These are phyloP conservation scores for Pisolithus orientalis DNA, from an alignment of 768 basidiomycete species.

Conservation along the genomic window DNA sequence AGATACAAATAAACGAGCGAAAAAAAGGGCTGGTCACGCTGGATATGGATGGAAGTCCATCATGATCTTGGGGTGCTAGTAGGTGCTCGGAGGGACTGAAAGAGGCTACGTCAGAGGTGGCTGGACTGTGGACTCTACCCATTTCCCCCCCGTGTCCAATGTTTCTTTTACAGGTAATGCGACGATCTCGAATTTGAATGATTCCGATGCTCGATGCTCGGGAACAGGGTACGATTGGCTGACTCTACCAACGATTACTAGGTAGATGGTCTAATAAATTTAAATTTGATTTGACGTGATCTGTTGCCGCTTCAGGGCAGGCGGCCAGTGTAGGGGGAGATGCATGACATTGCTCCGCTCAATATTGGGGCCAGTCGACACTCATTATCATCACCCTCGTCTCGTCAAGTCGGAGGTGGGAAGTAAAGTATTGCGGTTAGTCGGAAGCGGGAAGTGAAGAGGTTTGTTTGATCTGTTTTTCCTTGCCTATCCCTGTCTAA, in stretches of 20 bases:
- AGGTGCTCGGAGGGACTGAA: slow-evolving; percentile 8
- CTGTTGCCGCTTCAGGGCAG: slow-evolving; percentile 28
- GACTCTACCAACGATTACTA: too few relatives aligned
- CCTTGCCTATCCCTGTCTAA: slow-evolving; percentile 3
- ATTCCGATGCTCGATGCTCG: neutral
- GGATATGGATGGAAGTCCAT: slow-evolving; percentile 14
- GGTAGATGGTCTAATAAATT: too few relatives aligned
- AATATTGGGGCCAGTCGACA: slow-evolving; percentile 7
- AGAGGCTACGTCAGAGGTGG: slow-evolving; percentile 5
- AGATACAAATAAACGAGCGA: slow-evolving; percentile 11
- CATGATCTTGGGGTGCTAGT: slow-evolving; percentile 16
- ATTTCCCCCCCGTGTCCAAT: slow-evolving; percentile 1
- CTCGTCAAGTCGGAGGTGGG: slow-evolving; percentile 49
- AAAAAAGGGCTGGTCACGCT: slow-evolving; percentile 12
- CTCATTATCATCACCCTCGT: slow-evolving; percentile 44
- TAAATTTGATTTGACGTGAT: too few relatives aligned
- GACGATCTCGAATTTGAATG: slow-evolving; percentile 7
- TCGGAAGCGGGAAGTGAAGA: slow-evolving; percentile 71
- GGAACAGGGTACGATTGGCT: neutral
- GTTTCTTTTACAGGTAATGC: slow-evolving; percentile 1
- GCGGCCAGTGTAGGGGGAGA: slow-evolving; percentile 12
- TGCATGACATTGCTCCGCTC: slow-evolving; percentile 2
- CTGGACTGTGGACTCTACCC: neutral
- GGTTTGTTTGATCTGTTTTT: slow-evolving; percentile 32
- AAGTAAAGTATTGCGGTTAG: slow-evolving; percentile 58